Evolutionary conservation across 2,329 filamentous ascomycete species (phyloP).

Genomic region (Pseudocercospora eumusae): DNA sequence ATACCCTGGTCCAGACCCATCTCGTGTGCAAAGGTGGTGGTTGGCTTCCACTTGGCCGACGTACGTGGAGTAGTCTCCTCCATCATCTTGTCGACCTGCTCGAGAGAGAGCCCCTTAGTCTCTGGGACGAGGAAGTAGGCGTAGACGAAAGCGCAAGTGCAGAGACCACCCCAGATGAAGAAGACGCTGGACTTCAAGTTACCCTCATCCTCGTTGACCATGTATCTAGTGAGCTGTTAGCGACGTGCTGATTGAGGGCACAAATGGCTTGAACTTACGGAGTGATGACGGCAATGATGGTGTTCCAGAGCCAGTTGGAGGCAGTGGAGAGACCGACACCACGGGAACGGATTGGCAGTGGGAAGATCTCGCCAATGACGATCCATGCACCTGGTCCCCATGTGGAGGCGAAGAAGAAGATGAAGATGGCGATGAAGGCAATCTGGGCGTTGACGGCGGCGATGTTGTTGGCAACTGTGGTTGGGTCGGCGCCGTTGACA

Average conservation of each 20-base stretch:
- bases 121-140: conserved; percentile 64
- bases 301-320: conserved; percentile 81
- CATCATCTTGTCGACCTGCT: conserved; percentile 88
- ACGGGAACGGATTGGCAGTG: conserved; percentile 81
- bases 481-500: conserved; percentile 37
- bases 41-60: conserved; percentile 64
- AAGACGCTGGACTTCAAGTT: conserved; percentile 50
- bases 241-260: conserved; percentile 54
- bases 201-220: conserved; percentile 61
- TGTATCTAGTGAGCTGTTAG: conserved; percentile 49
- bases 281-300: conserved; percentile 37
- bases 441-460: conserved; percentile 66
- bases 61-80: conserved; percentile 79
- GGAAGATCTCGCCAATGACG: conserved; percentile 87
- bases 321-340: conserved; percentile 85
- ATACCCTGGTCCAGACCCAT: conserved; percentile 38
- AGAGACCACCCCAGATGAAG: conserved; percentile 53
- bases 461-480: conserved; percentile 49
- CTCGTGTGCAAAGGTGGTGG: conserved; percentile 39
- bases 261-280: conserved; percentile 48
- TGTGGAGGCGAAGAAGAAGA: conserved; percentile 87
- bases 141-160: conserved; percentile 54
- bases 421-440: conserved; percentile 87
- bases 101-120: conserved; percentile 82
- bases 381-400: conserved; percentile 76